These are phyloP conservation scores for Centaurea solstitialis DNA, from an alignment of 129 eudicot genomes.

Conservation along the genomic window DNA sequence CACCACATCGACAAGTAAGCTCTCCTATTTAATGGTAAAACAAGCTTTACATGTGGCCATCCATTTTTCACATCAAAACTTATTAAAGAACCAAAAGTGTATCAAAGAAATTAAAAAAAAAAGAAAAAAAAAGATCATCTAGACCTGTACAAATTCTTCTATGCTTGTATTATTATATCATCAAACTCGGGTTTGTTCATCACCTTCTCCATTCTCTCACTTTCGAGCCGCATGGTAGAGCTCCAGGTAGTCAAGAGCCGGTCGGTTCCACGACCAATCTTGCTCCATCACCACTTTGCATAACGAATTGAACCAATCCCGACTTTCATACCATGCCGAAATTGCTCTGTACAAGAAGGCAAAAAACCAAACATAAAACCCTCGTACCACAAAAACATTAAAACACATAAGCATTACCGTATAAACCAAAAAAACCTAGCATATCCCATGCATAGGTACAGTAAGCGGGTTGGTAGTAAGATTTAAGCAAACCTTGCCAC, in stretches of 20 bases:
- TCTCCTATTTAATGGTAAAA: neutral
- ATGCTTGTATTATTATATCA: neutral
- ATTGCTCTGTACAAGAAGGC: conserved; percentile 57
- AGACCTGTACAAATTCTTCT: conserved; percentile 36
- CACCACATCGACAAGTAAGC: neutral
- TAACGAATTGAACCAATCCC: conserved; percentile 84
- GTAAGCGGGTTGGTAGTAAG: neutral
- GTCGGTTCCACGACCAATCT: conserved; percentile 99
- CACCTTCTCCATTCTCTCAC: conserved; percentile 20
- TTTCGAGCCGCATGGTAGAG: conserved; percentile 94
- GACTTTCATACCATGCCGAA: conserved; percentile 84
- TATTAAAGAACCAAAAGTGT: neutral
- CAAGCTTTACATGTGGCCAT: conserved; percentile 1
- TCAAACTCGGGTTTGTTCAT: conserved; percentile 19
- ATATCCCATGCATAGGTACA: no score
- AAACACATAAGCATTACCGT: neutral
- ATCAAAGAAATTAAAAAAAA: neutral
- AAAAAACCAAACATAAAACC: neutral
- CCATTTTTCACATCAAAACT: no score
- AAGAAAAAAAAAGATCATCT: conserved; percentile 2
- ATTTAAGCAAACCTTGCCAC: no score
- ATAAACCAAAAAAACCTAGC: neutral
- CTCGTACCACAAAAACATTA: neutral
- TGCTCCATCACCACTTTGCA: conserved; percentile 97
- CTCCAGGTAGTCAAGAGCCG: conserved; percentile 96